phyloP scores from a whole-genome alignment of 352 stramenopile species.

The Phytophthora fragariaefolia region DNA sequence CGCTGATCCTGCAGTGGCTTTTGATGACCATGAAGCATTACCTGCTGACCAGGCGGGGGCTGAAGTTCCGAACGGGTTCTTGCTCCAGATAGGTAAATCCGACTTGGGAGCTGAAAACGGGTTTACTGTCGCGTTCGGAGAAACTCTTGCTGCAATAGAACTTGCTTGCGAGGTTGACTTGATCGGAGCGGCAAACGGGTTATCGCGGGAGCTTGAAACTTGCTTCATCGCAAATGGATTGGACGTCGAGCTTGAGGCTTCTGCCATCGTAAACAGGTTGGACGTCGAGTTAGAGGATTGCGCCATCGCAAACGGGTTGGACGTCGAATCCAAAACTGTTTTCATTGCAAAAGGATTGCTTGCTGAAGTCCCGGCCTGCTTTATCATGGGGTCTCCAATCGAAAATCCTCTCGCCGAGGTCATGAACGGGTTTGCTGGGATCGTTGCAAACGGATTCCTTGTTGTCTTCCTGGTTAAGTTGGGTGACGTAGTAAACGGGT shows the following conservation, averaged over 20 bases:
- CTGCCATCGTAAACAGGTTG: slow-evolving; percentile 2
- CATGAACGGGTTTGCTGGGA: background rate
- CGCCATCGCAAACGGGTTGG: slow-evolving; percentile 4
- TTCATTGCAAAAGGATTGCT: slow-evolving; percentile 19
- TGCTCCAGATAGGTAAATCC: background rate
- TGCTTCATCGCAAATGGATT: slow-evolving; percentile 14
- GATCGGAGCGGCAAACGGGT: slow-evolving; percentile 12
- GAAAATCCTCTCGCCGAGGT: background rate
- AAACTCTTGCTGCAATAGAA: slow-evolving; percentile 9
- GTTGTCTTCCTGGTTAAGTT: slow-evolving; percentile 3
- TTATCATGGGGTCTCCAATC: background rate
- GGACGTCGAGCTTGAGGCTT: background rate
- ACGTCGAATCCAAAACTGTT: background rate
- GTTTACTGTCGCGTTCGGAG: background rate
- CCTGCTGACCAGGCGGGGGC: slow-evolving; percentile 4
- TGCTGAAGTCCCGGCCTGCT: background rate
- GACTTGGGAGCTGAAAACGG: background rate
- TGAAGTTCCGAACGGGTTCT: slow-evolving; percentile 4
- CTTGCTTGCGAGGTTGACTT: background rate
- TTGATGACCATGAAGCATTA: background rate
- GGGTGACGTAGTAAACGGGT: slow-evolving; percentile 14
- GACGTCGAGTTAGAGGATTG: slow-evolving; percentile 1
- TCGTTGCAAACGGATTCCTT: background rate
- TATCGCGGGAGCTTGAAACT: background rate
- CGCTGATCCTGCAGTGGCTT: background rate